Conservation (phyloP, 169 alveolate genomes). For the Plasmodium inui region DNA sequence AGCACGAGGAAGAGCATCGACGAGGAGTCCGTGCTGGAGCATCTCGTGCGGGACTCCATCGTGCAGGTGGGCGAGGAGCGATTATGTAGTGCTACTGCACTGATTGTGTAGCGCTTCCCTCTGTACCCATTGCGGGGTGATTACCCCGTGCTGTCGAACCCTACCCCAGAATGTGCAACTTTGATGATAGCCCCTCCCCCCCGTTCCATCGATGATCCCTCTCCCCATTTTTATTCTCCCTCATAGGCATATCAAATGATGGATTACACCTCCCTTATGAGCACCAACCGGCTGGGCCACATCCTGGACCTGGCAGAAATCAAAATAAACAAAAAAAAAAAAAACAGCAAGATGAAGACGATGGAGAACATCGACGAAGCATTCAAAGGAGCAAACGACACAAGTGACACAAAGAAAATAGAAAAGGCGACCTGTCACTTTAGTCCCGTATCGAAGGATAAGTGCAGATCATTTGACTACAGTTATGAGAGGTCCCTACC, state of each 20-base stretch:
- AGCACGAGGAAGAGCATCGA: slow-evolving; percentile 89
- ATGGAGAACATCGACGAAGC: slow-evolving; percentile 32
- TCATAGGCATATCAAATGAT: slow-evolving; percentile 77
- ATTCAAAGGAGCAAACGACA: background rate
- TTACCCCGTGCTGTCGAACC: background rate
- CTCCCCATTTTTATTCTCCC: background rate
- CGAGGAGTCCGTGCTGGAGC: slow-evolving; percentile 90
- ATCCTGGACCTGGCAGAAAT: slow-evolving; percentile 78
- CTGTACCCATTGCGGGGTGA: background rate
- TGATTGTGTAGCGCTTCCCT: background rate
- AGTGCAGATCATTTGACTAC: background rate
- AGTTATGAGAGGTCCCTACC: background rate
- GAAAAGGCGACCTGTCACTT: background rate
- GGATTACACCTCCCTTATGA: slow-evolving; percentile 79
- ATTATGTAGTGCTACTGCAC: background rate
- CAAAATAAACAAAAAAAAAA: slow-evolving; percentile 46
- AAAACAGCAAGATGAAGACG: slow-evolving; percentile 15
- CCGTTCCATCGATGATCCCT: background rate
- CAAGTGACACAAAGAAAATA: slow-evolving; percentile 3
- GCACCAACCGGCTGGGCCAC: slow-evolving; percentile 78
- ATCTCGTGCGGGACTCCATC: slow-evolving; percentile 79
- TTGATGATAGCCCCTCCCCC: background rate
- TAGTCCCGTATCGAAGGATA: background rate
- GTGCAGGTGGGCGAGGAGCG: slow-evolving; percentile 64
- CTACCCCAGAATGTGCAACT: too few species aligned